phyloP scores from a whole-genome alignment of 163 green algal genomes.

The Picocystis sp. region DNA sequence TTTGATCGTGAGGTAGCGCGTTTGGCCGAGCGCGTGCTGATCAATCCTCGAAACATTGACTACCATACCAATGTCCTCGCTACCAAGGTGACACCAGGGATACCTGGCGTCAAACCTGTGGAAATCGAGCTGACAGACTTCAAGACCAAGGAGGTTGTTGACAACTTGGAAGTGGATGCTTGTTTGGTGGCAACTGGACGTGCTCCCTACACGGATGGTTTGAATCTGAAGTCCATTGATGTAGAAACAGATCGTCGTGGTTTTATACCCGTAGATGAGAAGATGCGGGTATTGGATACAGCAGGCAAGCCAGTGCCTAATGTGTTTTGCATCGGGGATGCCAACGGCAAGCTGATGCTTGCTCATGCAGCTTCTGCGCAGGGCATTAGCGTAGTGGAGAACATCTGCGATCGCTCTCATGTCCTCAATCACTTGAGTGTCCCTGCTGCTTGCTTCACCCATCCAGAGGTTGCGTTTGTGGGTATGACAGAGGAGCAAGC shows the following conservation, averaged over 20 bases:
- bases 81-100: conserved; percentile 51
- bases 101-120: conserved; percentile 83
- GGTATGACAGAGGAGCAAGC: conserved; percentile 82
- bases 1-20: conserved; percentile 95
- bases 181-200: conserved; percentile 87
- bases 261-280: conserved; percentile 86
- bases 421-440: conserved; percentile 85
- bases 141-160: conserved; percentile 68
- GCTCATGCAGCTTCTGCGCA: conserved; percentile 86
- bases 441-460: conserved; percentile 96
- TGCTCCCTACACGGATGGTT: conserved; percentile 76
- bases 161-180: conserved; percentile 63
- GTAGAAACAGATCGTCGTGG: conserved; percentile 70
- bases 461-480: conserved; percentile 82
- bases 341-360: conserved; percentile 96
- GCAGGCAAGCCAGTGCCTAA: conserved; percentile 29
- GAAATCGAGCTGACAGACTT: conserved; percentile 94
- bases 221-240: conserved; percentile 60
- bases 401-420: conserved; percentile 70
- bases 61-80: conserved; percentile 77
- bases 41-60: conserved; percentile 85
- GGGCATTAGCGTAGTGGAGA: conserved; percentile 85
- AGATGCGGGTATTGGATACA: conserved; percentile 54
- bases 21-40: conserved; percentile 79
- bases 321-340: conserved; percentile 96